Base-by-base conservation (phyloP, 2,329 filamentous ascomycete genomes). In the Furcasterigmium sp. region DNA sequence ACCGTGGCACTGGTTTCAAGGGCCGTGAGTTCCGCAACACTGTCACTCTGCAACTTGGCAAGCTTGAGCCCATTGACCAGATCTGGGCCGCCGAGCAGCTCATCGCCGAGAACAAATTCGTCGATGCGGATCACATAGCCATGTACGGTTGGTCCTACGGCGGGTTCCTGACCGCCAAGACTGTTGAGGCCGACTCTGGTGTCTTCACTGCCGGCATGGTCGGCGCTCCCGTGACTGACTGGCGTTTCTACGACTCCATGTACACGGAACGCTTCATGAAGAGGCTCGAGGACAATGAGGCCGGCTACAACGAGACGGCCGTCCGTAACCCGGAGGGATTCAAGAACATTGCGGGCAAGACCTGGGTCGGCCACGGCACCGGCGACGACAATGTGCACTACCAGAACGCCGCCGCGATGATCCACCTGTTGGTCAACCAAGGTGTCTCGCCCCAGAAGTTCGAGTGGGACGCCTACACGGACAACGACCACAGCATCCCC, bases 191-290 rank as follows among this genome's bases (percentile, higher is more conserved):
- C 0, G 67, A 79, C 56, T 76, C 75, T 15, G 76, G 75, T 1
- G 73, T 74, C 14, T 85, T 87, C 58, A 74, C 77, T 0, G 72
- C 82, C 8, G 82, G 73, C 0, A 60, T 85, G 9, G 80, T 83
- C 51, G 80, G 79, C 0, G 82, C 82, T 0, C 82, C 82, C 0
- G 81, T 86, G 0, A 72, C 70, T 3, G 83, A 87, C 62, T 86
- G 80, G 79, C 73, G 81, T 2, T 80, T 86, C 64, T 87, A 87
- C 59, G 82, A 87, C 58, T 76, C 72, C 43, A 77, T 86, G 68
- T 87, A 85, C 58, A 85, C 83, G 0, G 83, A 87, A 59, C 74
- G 83, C 10, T 87, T 84, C 64, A 86, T 87, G 82, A 84, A 85
- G 62, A 76, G 70, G 1, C 69, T 73, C 2, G 62, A 65, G 3